Evolutionary conservation across 495 filamentous ascomycete genomes (phyloP), one percentile per base, ranked within the genome.

Genomic region (Penicillium pulvis): DNA sequence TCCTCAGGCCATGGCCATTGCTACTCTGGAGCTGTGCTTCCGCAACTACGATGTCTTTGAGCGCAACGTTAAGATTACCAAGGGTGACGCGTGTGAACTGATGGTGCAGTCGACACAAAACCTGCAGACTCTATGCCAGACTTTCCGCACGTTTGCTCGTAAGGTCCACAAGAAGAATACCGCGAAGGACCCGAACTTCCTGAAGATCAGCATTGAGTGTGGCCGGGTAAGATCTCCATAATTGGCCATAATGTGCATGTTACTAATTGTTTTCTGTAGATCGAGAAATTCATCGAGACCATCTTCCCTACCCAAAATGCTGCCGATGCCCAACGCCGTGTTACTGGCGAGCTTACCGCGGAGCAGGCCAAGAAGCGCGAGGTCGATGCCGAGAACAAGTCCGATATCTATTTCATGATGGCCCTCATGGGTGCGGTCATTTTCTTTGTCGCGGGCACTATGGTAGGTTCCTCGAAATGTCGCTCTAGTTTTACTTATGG

Each of bases 1-100:
- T 64, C 94, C 94, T n/a, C 94, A 98, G 74, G 79, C 87, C 58
- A 98, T 98, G 94, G 94, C 95, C 28, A 97, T 98, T 73, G 93
- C 94, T 3, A 98, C 93, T 1, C 72, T 97, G 42, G 79, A 96
- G 55, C 80, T 94, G 31, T 90, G 94, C 66, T 98, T 97, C 83
- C 87, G 90, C 65, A 98, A 98, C 69, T 90, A 90, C 35, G 81
- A 82, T 55, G 87, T 98, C 53, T 97, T 96, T 75, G 75, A 93
- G 66, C 85, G 82, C 52, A 92, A 97, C 63, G 79, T 98, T 77
- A 98, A 98, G 78, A 97, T 98, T 70, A 93, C 90, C 52, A 97
- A 97, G 78, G 94, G 94, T 20, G 84, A 93, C 62, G 93, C 94
- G 20, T 98, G 94, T 72, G 78, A 87, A 46, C 75, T 97, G 60